Evolutionary conservation across 139 green algal species (phyloP), one percentile per base, ranked within the genome.

Genomic region (Coelastrella sp.): DNA sequence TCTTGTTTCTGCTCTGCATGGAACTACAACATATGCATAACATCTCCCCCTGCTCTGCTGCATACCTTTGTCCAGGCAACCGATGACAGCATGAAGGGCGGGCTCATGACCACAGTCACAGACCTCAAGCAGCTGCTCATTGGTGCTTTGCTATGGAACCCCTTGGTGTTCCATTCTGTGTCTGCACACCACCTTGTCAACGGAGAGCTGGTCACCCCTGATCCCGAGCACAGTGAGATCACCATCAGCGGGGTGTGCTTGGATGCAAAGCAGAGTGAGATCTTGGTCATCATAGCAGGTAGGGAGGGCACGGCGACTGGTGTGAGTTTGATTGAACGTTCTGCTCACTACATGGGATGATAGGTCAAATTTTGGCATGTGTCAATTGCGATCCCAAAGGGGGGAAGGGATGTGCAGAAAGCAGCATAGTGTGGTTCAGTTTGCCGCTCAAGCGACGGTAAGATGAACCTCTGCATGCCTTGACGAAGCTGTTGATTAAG

Each of bases 81-180:
- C 2, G 75, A 82, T 35, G 53, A 82, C 75, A 71, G 35, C 51
- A 69, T 82, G 35, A 71, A 71, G 23, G 75, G 75, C 7, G 75
- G 75, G 2, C 53, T 82, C 15, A 69, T 71, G 34, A 69, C 51
- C 0, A 82, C 75, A 38, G 53, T 82, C 6, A 30, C 51, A 6
- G 75, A 82, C 53, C 75, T 82, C 50, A 82, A 82, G 75, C 75
- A 82, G 75, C 75, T 82, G 75, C 75, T 82, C 32, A 37, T 82
- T 13, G 75, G 75, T 8, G 53, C 75, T 0, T 17, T 82, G 51
- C 75, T 82, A 53, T 82, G 75, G 75, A 82, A 71, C 51, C 75
- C 75, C 0, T 19, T 40, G 0, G 53, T 71, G 0, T 71, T 82
- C 37, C 51, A 53, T 35, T 25, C 34, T 6, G 75, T 74, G 9